phyloP scores from a whole-genome alignment of 2,329 filamentous ascomycete species.

The Ophiosphaerella korrae region DNA sequence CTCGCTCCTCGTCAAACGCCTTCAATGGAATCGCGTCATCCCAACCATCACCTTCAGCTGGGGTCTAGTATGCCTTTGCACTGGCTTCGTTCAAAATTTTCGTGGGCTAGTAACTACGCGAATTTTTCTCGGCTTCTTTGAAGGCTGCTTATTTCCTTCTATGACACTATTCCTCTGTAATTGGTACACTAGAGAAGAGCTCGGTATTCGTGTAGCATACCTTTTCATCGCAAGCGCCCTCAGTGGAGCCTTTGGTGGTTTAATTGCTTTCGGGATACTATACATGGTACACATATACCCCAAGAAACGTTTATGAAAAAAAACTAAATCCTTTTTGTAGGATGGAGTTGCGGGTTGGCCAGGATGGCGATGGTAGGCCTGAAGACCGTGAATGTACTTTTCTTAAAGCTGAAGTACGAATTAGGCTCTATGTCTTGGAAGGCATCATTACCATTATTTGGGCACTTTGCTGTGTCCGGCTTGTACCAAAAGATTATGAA shows the following conservation, averaged over 20 bases:
- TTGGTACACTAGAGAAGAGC: conserved; percentile 39
- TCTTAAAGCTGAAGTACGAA: neutral
- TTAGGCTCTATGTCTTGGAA: conserved; percentile 40
- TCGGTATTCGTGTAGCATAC: conserved; percentile 36
- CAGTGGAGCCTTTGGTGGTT: conserved; percentile 33
- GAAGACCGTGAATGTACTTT: neutral
- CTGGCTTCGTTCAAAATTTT: conserved; percentile 28
- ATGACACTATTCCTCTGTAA: conserved; percentile 41
- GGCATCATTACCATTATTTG: conserved; percentile 37
- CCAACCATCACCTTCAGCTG: conserved; percentile 57
- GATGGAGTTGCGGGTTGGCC: neutral
- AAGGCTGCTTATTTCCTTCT: conserved; percentile 39
- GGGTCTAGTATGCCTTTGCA: conserved; percentile 53
- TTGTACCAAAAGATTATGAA: conserved; percentile 40
- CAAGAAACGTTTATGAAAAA: no score
- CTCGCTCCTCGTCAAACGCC: conserved; percentile 38
- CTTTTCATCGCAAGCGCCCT: conserved; percentile 36
- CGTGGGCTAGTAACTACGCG: conserved; percentile 25
- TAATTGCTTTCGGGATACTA: conserved; percentile 37
- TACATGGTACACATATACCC: conserved; percentile 20
- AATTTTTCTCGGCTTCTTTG: conserved; percentile 37
- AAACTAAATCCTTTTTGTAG: neutral
- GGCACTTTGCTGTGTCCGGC: conserved; percentile 34
- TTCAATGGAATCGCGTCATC: conserved; percentile 43
- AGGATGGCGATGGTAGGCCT: conserved; percentile 1